Percentiles rank a stretch among this genome's conserved stretches.
phyloP scores from a whole-genome alignment of 495 filamentous ascomycete species.

The Choiromyces venosus region DNA sequence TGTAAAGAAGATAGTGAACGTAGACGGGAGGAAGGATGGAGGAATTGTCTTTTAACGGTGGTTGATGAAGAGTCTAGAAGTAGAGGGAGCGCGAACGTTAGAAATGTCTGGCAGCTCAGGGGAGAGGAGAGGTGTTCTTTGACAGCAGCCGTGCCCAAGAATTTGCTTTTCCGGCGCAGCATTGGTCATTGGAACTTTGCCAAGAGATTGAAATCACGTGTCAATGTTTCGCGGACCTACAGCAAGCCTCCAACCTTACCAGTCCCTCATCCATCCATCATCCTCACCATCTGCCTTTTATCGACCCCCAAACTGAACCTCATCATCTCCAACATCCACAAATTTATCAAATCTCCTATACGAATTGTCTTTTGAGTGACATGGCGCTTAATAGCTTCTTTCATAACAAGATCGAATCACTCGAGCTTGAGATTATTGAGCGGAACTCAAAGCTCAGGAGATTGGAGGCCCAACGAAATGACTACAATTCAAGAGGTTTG shows the following conservation, averaged over 20 bases:
- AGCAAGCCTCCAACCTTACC: slow-evolving; percentile 13
- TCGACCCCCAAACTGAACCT: slow-evolving; percentile 5
- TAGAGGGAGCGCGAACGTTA: slow-evolving; percentile 22
- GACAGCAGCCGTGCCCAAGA: slow-evolving; percentile 16
- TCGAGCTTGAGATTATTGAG: slow-evolving; percentile 99
- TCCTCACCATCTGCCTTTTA: slow-evolving; percentile 15
- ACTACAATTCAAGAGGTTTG: slow-evolving; percentile 84
- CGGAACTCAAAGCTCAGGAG: slow-evolving; percentile 90
- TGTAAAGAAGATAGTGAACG: slow-evolving; percentile 15
- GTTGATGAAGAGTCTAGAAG: slow-evolving; percentile 21
- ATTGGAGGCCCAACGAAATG: slow-evolving; percentile 96
- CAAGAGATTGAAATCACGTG: slow-evolving; percentile 31
- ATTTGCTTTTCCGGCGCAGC: slow-evolving; percentile 9
- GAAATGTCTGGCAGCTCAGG: slow-evolving; percentile 32
- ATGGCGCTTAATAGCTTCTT: slow-evolving; percentile 99
- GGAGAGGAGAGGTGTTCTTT: slow-evolving; percentile 39
- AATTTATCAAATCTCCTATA: neutral
- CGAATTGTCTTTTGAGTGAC: slow-evolving; percentile 45
- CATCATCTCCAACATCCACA: slow-evolving; percentile 21
- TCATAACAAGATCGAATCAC: slow-evolving; percentile 98
- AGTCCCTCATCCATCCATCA: slow-evolving; percentile 25
- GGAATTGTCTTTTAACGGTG: slow-evolving; percentile 13
- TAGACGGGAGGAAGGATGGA: slow-evolving; percentile 13
- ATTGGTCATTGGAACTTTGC: slow-evolving; percentile 3
- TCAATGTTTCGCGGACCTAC: slow-evolving; percentile 17